Conservation (phyloP, 2,329 filamentous ascomycete species). For the Podosphaera xanthii region DNA sequence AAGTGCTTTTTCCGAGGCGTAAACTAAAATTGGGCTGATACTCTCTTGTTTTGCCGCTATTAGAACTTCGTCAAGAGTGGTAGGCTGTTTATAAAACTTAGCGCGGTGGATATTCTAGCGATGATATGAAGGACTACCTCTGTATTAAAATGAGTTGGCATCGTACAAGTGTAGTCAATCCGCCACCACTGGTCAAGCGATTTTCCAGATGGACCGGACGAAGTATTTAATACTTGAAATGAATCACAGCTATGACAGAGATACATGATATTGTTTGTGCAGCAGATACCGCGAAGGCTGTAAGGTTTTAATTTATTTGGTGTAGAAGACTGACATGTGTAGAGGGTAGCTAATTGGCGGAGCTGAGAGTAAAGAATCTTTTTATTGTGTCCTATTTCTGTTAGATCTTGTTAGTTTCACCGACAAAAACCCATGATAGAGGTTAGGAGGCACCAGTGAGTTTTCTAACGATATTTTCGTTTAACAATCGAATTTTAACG, state of each 20-base stretch:
- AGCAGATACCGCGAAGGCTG: conserved; percentile 28
- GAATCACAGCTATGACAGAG: conserved; percentile 26
- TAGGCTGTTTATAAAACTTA: conserved; percentile 19
- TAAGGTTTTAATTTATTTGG: conserved; percentile 19
- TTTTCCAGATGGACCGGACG: no score
- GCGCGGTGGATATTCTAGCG: neutral
- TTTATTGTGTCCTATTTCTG: conserved; percentile 14
- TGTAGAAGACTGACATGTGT: conserved; percentile 14
- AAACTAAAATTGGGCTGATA: conserved; percentile 26
- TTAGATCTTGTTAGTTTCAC: conserved; percentile 6
- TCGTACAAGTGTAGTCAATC: conserved; percentile 21
- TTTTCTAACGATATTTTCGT: conserved; percentile 16
- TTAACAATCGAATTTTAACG: conserved; percentile 10
- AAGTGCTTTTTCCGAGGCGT: conserved; percentile 29
- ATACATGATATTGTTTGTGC: conserved; percentile 24
- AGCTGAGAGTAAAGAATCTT: conserved; percentile 12
- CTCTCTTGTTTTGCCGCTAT: conserved; percentile 25
- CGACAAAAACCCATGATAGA: neutral
- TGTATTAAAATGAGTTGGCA: conserved; percentile 22
- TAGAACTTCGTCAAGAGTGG: conserved; percentile 23
- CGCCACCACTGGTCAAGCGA: conserved; percentile 31
- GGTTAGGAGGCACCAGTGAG: conserved; percentile 8
- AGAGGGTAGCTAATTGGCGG: conserved; percentile 20
- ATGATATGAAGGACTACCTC: conserved; percentile 21
- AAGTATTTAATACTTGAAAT: conserved; percentile 9